These are phyloP conservation scores for Tetrahymena thermophila DNA, from an alignment of 73 alveolate species.

Conservation along the genomic window DNA sequence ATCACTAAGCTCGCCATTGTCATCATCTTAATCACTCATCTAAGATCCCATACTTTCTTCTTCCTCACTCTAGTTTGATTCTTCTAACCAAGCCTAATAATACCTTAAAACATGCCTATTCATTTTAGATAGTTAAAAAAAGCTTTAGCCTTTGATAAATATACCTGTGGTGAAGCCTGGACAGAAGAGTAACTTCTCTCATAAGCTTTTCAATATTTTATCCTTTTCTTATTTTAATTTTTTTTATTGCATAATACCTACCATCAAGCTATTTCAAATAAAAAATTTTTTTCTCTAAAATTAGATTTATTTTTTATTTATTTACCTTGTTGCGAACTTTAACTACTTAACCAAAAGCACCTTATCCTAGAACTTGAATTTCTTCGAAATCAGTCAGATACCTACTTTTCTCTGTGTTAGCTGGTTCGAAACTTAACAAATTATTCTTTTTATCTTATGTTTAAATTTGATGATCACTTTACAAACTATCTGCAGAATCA, in stretches of 20 bases:
- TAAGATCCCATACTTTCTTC: constrained; percentile 8
- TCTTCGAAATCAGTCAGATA: constrained; percentile 36
- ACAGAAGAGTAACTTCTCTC: constrained; percentile 42
- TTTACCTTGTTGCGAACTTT: constrained; percentile 22
- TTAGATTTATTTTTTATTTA: not conserved
- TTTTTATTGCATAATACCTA: constrained; percentile 34
- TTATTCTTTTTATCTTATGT: not conserved
- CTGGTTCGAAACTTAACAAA: not conserved
- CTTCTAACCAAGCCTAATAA: constrained; percentile 45
- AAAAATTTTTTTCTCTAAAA: not conserved
- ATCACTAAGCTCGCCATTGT: not conserved
- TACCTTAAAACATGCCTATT: constrained; percentile 22
- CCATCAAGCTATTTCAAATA: constrained; percentile 16
- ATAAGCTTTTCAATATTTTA: constrained; percentile 12
- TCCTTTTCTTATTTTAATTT: constrained; percentile 29
- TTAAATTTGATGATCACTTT: not conserved
- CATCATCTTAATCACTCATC: not conserved
- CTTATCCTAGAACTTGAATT: constrained; percentile 21
- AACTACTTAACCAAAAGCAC: constrained; percentile 43
- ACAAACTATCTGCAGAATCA: not conserved
- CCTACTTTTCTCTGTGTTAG: constrained; percentile 6
- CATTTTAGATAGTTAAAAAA: not conserved
- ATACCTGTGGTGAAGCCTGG: constrained; percentile 26
- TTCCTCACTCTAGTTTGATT: constrained; percentile 3
- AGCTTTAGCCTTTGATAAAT: not conserved